Evolutionary conservation across 768 basidiomycete genomes (phyloP).

Genomic region (Russula ochroleuca): DNA sequence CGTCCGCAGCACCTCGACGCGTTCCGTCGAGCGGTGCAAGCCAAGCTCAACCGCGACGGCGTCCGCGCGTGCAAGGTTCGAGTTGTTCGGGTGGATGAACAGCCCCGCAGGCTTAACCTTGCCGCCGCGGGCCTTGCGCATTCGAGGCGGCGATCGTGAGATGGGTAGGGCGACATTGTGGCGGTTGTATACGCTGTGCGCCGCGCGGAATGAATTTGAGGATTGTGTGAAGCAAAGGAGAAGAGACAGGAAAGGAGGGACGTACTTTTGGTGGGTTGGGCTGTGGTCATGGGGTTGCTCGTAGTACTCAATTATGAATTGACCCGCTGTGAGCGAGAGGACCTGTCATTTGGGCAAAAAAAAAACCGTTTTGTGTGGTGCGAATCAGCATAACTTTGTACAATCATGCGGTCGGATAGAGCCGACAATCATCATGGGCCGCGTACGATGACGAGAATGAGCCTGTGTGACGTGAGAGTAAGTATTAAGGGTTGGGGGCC

Average conservation of each 20-base stretch:
- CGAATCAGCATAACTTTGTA: neutral
- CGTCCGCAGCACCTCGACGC: conserved; percentile 40
- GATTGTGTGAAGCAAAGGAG: neutral
- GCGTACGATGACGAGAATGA: conserved; percentile 50
- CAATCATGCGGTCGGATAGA: neutral
- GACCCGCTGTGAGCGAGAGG: conserved; percentile 51
- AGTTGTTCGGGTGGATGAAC: conserved; percentile 58
- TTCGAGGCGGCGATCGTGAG: neutral
- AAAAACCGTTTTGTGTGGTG: too few relatives aligned
- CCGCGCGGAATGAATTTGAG: neutral
- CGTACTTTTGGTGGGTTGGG: conserved; percentile 15
- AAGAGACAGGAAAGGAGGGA: neutral
- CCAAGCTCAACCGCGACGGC: conserved; percentile 55
- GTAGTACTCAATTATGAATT: conserved; percentile 51
- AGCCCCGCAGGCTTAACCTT: conserved; percentile 45
- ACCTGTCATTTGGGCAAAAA: conserved; percentile 46
- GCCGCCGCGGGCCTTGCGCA: conserved; percentile 41
- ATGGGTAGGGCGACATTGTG: neutral
- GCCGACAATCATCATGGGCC: neutral
- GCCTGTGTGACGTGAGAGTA: conserved; percentile 32
- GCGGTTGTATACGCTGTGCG: conserved; percentile 10
- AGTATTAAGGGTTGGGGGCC: too few relatives aligned
- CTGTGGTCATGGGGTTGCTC: conserved; percentile 30
- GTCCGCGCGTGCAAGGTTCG: conserved; percentile 64
- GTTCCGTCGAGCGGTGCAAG: conserved; percentile 46